Conservation (phyloP, 2,329 filamentous ascomycete genomes). For the Colletotrichum somersetense region DNA sequence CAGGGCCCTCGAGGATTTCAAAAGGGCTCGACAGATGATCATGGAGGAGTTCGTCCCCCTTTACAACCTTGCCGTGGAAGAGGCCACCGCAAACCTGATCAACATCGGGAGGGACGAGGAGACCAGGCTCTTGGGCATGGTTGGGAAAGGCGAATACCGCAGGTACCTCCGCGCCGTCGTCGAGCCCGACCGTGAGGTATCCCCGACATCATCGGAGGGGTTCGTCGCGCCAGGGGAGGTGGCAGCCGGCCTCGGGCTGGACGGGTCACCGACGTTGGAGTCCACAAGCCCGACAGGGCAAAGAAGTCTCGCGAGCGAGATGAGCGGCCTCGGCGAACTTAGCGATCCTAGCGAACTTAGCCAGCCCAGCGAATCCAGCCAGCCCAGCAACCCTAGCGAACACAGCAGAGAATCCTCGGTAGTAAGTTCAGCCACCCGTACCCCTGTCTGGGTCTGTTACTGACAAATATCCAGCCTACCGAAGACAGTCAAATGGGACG, state of each 20-base stretch:
- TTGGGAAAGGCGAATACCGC: background rate
- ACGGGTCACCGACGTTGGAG: background rate
- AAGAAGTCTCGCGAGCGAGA: conserved; percentile 10
- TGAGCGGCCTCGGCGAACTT: background rate
- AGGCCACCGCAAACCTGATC: background rate
- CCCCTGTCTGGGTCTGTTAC: background rate
- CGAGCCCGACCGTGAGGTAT: background rate
- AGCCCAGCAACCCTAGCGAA: too few relatives aligned
- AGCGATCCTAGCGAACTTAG: too few relatives aligned
- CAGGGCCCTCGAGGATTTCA: background rate
- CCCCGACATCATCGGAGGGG: conserved; percentile 2
- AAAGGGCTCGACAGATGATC: background rate
- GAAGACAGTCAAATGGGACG: background rate
- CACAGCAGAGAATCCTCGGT: background rate
- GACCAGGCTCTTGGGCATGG: conserved; percentile 1
- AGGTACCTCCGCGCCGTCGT: conserved; percentile 6
- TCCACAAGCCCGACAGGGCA: background rate
- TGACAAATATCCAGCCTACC: background rate
- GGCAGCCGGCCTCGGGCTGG: background rate
- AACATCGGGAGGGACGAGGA: conserved; percentile 15
- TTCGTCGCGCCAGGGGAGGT: background rate
- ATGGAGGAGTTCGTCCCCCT: background rate
- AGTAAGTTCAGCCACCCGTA: background rate
- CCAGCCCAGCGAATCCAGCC: too few relatives aligned
- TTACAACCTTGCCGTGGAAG: conserved; percentile 4